Percentiles rank a stretch among this genome's conserved stretches.
Conservation (phyloP, 169 alveolate genomes). For the Plasmodium cynomolgi region DNA sequence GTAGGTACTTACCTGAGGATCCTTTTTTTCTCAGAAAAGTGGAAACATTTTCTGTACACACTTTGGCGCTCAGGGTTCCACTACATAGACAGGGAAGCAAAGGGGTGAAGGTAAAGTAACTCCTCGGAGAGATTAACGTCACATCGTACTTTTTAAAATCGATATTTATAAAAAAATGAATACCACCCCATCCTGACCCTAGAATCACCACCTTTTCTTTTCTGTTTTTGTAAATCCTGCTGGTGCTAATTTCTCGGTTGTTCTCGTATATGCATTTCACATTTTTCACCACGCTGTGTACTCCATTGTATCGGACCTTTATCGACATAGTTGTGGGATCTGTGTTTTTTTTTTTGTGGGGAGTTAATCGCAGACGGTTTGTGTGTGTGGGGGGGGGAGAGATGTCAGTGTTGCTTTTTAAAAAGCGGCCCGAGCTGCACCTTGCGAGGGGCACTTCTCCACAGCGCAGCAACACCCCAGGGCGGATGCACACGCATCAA, state of each 20-base stretch:
- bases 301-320: neutral
- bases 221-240: neutral
- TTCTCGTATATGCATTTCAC: slow-evolving; percentile 4
- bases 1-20: slow-evolving; percentile 21
- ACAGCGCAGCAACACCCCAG: neutral
- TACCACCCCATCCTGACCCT: slow-evolving; percentile 87
- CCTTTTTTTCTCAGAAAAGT: slow-evolving; percentile 68
- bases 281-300: neutral
- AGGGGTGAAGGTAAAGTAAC: slow-evolving; percentile 85
- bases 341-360: neutral
- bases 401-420: neutral
- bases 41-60: slow-evolving; percentile 79
- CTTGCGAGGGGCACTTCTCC: neutral
- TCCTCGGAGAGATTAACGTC: slow-evolving; percentile 83
- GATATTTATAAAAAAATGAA: slow-evolving; percentile 76
- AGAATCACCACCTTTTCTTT: slow-evolving; percentile 77
- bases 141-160: slow-evolving; percentile 81
- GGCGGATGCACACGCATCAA: neutral
- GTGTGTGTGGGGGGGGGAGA: neutral
- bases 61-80: slow-evolving; percentile 75
- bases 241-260: neutral
- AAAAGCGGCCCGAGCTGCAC: neutral
- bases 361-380: neutral
- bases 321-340: neutral
- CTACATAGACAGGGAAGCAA: slow-evolving; percentile 81